Evolutionary conservation across 1,284 basidiomycete species (phyloP), one percentile per base, ranked within the genome.

Genomic region (Binderoboletus segoi): DNA sequence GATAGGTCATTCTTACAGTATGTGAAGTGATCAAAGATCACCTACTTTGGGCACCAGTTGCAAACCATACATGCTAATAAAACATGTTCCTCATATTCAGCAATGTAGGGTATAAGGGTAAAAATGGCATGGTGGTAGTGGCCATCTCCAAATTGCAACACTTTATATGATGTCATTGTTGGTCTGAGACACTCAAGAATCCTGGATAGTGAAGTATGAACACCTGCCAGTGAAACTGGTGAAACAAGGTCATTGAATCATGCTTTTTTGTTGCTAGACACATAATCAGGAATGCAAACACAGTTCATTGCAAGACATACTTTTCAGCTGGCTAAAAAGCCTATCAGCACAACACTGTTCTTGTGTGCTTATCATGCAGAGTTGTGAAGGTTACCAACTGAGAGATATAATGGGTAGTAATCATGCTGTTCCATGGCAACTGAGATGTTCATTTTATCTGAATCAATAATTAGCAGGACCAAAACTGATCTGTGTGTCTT

Each of bases 361-460:
- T n/a, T 7, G 11, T 54, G 46, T 1, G 26, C 37, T 3, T 3
- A 8, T 1, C 11, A 3, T 1, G 16, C n/a, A 8, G 11, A 43
- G 3, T 56, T 56, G 7, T 48, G 26, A 7, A 56, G 24, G 13
- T 56, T 56, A 4, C 58, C 40, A 8, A 58, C 1, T 0, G 48
- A 58, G 3, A 58, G 20, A 6, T 58, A 58, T 1, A 58, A 32
- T 0, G 40, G 57, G 3, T 52, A 58, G 6, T 51, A 58, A 1
- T 57, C 45, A 2, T 47, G n/a, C 1, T 58, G 23, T 1, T 54
- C 32, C 0, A 54, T 57, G 1, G 48, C 43, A 2, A 58, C 45
- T 1, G 56, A 58, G 3, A 58, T 23, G 2, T 48, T 57, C 1
- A 26, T 57, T 8, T 57, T 57, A 16, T 57, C 43, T 0, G 20